Percentiles rank a stretch among this genome's conserved stretches.
Evolutionary conservation across 352 stramenopile species (phyloP).

Genomic region (Nothophytophthora sp.): DNA sequence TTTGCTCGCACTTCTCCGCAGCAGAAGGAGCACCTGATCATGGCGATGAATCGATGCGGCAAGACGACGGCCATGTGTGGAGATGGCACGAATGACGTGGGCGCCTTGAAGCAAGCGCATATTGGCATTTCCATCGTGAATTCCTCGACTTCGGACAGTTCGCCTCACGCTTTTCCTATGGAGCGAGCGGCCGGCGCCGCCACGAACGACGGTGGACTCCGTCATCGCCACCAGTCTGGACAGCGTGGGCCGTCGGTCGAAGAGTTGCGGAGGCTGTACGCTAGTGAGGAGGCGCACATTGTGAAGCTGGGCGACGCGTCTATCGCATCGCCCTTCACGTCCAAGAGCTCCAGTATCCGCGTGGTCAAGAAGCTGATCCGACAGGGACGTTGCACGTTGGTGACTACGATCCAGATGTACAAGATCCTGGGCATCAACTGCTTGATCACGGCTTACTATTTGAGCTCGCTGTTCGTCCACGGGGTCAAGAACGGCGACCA

Average conservation of each 20-base stretch:
- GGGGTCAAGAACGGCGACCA: conserved; percentile 99
- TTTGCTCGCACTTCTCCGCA: conserved; percentile 97
- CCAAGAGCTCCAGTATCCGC: conserved; percentile 90
- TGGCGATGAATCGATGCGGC: conserved; percentile 92
- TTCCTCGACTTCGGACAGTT: conserved; percentile 73
- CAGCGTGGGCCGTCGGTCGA: conserved; percentile 37
- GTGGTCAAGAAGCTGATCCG: conserved; percentile 95
- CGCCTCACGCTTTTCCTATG: conserved; percentile 23
- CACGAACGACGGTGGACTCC: conserved; percentile 36
- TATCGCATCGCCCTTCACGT: conserved; percentile 99
- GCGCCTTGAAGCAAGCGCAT: conserved; percentile 93
- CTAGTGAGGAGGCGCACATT: conserved; percentile 91
- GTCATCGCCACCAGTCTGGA: conserved; percentile 69
- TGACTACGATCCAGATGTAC: conserved; percentile 99
- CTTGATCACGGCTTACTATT: conserved; percentile 97
- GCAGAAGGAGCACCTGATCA: conserved; percentile 97
- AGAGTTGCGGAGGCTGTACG: conserved; percentile 74
- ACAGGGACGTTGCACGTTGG: conserved; percentile 97
- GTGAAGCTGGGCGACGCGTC: conserved; percentile 99
- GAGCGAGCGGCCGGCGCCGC: conserved; percentile 49
- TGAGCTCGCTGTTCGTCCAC: conserved; percentile 97
- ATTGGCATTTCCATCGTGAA: conserved; percentile 86
- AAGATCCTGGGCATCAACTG: conserved; percentile 99
- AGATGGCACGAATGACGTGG: conserved; percentile 98
- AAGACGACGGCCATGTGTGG: conserved; percentile 97